A percentile compares a stretch with the other conserved stretches of the same genome.
These are phyloP conservation scores for Lavandula angustifolia DNA, from an alignment of 257 asterid species.

Conservation along the genomic window DNA sequence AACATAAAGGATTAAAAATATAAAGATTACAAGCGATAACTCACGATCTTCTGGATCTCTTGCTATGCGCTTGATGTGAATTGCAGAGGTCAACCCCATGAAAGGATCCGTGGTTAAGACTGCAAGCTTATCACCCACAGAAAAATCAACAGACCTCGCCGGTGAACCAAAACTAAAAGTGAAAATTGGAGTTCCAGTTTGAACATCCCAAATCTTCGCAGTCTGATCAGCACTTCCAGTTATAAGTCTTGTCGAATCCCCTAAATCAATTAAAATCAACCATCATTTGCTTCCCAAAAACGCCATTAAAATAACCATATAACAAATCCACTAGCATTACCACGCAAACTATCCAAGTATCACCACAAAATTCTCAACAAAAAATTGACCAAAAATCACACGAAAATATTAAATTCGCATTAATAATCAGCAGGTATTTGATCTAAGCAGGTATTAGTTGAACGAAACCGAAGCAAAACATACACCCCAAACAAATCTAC, in stretches of 20 bases:
- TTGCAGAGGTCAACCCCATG: constrained; percentile 77
- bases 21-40: constrained; percentile 32
- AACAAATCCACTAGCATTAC: no score
- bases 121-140: constrained; percentile 79
- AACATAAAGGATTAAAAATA: not conserved
- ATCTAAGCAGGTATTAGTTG: no score
- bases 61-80: constrained; percentile 75
- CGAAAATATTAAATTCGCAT: no score
- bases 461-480: not conserved
- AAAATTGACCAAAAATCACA: no score
- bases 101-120: constrained; percentile 90
- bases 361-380: not conserved
- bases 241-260: constrained; percentile 75
- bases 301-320: not conserved
- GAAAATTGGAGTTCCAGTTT: constrained; percentile 57
- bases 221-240: constrained; percentile 96
- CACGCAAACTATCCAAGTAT: no score
- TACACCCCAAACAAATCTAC: not conserved
- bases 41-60: constrained; percentile 63
- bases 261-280: constrained; percentile 36
- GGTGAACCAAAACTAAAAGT: constrained; percentile 82
- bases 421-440: no score
- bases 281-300: constrained; percentile 1
- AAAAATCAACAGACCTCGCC: constrained; percentile 72
- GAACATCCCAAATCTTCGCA: constrained; percentile 88